Evolutionary conservation across 2,329 filamentous ascomycete genomes (phyloP), one percentile per base, ranked within the genome.

Genomic region (Hymenoscyphus infarciens): DNA sequence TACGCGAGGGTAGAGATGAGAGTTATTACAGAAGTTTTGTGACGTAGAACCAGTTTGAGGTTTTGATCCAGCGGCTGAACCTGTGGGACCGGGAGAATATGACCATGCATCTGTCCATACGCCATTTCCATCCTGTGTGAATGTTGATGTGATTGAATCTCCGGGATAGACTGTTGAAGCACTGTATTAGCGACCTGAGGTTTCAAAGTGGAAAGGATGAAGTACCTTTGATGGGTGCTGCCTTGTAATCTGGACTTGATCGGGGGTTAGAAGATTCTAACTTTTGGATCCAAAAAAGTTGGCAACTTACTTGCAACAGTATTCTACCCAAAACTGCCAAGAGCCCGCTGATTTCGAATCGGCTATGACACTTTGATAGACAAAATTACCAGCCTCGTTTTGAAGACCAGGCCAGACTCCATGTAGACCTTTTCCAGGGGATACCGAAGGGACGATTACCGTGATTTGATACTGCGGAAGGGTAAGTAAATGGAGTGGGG

Each of bases 301-400:
- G 27, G 5, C 16, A 11, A 22, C 66, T 62, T 62, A 69, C 66
- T 66, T 66, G 66, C 67, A 69, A 45, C 65, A 68, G 54, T 68
- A 67, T 42, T 69, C 67, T 19, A 69, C 65, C 54, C 63, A 69
- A 59, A 69, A 68, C 19, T 64, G 33, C 66, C 66, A 68, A 22
- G 63, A 55, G 15, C 69, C 69, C 25, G 63, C 31, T 5, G 57
- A 57, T n/a, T 66, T 65, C 7, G 66, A 65, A 53, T 69, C 66
- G 38, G 60, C 65, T 25, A 69, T 54, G 15, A 66, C 65, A 31
- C 61, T 68, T 42, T 69, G 67, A 33, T 65, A 69, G 4, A 66
- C 64, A 56, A 66, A 68, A 10, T 16, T 42, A 13, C 45, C 59
- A 16, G 53, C 53, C 22, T 64, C 57, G 10, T 68, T 70, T 27